phyloP scores from a whole-genome alignment of 371 early-diverging fungal species.

The Aphelidium insulamus region DNA sequence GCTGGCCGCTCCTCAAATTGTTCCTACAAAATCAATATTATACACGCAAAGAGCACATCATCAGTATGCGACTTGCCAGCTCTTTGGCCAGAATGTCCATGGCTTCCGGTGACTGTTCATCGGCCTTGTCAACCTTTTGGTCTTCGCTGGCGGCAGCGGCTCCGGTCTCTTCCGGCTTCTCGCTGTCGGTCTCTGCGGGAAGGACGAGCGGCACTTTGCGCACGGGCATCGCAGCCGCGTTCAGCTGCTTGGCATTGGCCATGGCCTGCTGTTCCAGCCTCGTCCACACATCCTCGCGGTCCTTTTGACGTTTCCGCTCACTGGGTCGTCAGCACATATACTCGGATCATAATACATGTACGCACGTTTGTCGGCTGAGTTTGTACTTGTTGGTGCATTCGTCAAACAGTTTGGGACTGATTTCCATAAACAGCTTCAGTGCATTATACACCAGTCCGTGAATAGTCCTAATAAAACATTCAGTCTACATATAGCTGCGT shows the following conservation, averaged over 20 bases:
- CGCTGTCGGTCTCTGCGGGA: neutral
- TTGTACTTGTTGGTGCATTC: slow-evolving; percentile 61
- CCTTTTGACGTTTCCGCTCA: slow-evolving; percentile 59
- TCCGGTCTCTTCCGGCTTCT: neutral
- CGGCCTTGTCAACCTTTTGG: too few species aligned
- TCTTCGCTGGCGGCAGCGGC: slow-evolving; percentile 7
- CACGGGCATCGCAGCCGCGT: neutral
- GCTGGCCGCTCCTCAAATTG: slow-evolving; percentile 36
- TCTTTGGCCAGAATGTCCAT: slow-evolving; percentile 16
- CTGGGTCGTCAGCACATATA: slow-evolving; percentile 12
- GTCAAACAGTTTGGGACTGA: slow-evolving; percentile 74
- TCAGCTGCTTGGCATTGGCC: slow-evolving; percentile 13
- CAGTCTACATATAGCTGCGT: neutral
- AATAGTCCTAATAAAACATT: slow-evolving; percentile 35
- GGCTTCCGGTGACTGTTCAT: slow-evolving; percentile 14
- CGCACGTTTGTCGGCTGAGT: slow-evolving; percentile 53
- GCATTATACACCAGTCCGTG: slow-evolving; percentile 85
- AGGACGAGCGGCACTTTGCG: neutral
- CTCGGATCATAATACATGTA: neutral
- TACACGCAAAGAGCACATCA: slow-evolving; percentile 6
- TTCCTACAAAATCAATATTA: slow-evolving; percentile 13
- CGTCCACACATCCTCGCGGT: slow-evolving; percentile 66
- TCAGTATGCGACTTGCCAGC: slow-evolving; percentile 17
- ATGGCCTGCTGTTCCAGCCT: slow-evolving; percentile 35
- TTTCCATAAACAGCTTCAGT: slow-evolving; percentile 72